Base-by-base conservation (phyloP, 2,329 filamentous ascomycete genomes). In the Penicillium sp. region DNA sequence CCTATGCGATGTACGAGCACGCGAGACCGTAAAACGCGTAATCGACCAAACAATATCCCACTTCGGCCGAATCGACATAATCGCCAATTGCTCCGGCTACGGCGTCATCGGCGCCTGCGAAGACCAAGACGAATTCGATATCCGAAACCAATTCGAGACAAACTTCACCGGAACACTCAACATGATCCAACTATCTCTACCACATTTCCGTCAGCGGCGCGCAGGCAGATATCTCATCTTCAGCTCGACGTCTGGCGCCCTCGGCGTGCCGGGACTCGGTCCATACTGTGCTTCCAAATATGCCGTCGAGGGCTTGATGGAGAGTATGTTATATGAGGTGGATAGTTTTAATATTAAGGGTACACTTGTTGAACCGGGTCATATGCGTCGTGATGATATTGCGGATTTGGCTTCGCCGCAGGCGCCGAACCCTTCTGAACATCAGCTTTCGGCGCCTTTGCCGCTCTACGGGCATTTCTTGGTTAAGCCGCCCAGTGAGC, bases 231-330 rank as follows among this genome's bases (percentile, higher is more conserved):
- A 97, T 73, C 81, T 97, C 50, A 96, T 97, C 62, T 97, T 97
- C 77, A 96, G 91, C 71, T 94, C 90, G 9, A 97, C 92, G 0
- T 89, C 89, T 33, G 94, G 94, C 5, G 91, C 93, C 0, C 82
- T 97, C n/a, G 94, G 93, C 2, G 91, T 97, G 0, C 94, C 94
- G 0, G 94, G 94, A 0, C 77, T 97, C 6, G 93, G 93, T 0
- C 93, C 93, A 0, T 97, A 96, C 71, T 97, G 93, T 75, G 94
- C 94, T 1, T 96, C 92, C 17, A 99, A 97, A 74, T 97, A 97
- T 75, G 94, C 94, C 0, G 91, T 96, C 4, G 94, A 99, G 72
- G 94, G 93, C 0, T 80, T 99, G 54, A 92, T 97, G 66, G 94
- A 99, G 75, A 93, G 91, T 17, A 93, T 99, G 90, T 83, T 97